Base-by-base conservation (phyloP, 148 eudicot genomes). In the Rhododendron williamsianum region DNA sequence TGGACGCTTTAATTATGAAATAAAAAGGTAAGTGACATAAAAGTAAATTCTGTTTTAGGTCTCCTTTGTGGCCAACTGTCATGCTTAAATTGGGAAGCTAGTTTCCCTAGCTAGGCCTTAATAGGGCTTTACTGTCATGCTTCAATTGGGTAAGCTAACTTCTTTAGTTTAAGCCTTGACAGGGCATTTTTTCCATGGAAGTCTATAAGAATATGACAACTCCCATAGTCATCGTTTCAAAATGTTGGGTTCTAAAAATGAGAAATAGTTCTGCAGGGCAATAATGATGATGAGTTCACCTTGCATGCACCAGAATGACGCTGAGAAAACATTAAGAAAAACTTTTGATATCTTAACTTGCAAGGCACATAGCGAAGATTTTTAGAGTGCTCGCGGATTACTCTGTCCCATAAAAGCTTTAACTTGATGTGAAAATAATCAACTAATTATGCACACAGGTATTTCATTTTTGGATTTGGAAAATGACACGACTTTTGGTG, bases 51-150 rank as follows among this genome's bases (percentile, higher is more conserved):
- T 87, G 36, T 90, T 92, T 90, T 81, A 80, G 94, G 97, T 95
- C 92, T 86, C 94, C 95, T 88, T 93, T 84, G 88, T 95, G 98
- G 94, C 88, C 90, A 89, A 88, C 52, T 87, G 82, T 7, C 82
- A 88, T 92, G 87, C 89, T 88, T 86, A 89, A 90, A 80, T 88
- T 87, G 85, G 89, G 88, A 87, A 80, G 41, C 83, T 87, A 71
- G 76, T 13, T 12, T 84, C 87, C 85, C 86, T 84, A 46, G 81
- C 67, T 88, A 81, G 82, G 87, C 85, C 87, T 83, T 83, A n/a
- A 71, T 85, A 72, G 58, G 56, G 87, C 35, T 80, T 84, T 48
- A 25, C 27, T 25, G 35, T 12, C 81, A 88, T 92, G 85, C 88
- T 88, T 86, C 88, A 90, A 80, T 87, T 88, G 88, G 89, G 90